phyloP scores from a whole-genome alignment of 306 rosid species.

The Dryas octopetala region DNA sequence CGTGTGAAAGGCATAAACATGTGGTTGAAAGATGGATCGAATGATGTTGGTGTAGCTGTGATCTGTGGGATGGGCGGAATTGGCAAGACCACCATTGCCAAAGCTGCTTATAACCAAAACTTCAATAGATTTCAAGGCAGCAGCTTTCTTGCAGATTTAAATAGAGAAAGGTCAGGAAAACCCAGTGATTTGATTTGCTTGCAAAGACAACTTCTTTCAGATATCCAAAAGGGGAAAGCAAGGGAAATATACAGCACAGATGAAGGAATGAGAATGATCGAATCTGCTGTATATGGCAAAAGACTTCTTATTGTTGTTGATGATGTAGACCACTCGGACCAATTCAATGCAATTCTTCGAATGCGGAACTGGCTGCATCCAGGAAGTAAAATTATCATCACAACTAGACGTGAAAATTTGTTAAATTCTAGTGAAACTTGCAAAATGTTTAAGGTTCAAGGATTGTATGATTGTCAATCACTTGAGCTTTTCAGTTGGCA shows the following conservation, averaged over 20 bases:
- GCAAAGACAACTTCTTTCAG: background rate
- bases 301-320: conserved; percentile 1
- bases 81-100: no score
- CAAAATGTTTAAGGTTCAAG: no score
- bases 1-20: background rate
- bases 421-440: no score
- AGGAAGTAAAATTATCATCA: conserved; percentile 1
- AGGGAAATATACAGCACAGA: background rate
- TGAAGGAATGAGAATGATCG: background rate
- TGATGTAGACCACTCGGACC: background rate
- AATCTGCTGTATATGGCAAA: background rate
- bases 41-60: no score
- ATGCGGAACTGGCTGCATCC: background rate
- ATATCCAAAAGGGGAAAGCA: background rate
- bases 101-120: no score
- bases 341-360: background rate
- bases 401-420: background rate
- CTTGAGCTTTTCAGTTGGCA: no score
- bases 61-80: no score
- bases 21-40: no score
- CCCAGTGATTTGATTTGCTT: background rate
- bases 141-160: background rate
- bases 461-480: no score
- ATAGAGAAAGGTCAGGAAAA: background rate
- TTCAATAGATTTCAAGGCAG: no score